Percentiles rank a stretch among this genome's conserved stretches.
These are phyloP conservation scores for Hippophae tibetana DNA, from an alignment of 306 rosid species.

Conservation along the genomic window DNA sequence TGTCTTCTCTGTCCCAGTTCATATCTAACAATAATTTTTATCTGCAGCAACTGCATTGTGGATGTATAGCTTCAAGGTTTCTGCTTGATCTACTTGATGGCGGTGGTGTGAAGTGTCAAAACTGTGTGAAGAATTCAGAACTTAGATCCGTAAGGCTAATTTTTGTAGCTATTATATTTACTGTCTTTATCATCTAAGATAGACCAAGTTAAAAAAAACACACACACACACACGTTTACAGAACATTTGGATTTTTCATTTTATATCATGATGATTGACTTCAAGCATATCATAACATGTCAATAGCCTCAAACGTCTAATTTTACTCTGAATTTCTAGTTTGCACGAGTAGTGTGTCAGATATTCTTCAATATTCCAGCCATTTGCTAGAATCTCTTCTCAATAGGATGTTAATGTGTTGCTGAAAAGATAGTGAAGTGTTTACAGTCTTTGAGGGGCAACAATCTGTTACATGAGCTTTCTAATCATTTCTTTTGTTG, in stretches of 20 bases:
- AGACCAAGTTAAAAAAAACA: background rate
- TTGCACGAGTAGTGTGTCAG: no score
- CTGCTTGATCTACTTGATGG: conserved; percentile 69
- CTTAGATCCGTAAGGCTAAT: conserved; percentile 44
- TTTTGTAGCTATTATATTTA: background rate
- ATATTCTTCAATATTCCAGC: background rate
- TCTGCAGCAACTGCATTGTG: conserved; percentile 85
- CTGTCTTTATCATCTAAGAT: background rate
- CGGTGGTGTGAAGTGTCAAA: conserved; percentile 74
- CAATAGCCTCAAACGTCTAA: background rate
- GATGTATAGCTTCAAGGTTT: conserved; percentile 68
- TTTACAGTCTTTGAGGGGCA: background rate
- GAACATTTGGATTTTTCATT: background rate
- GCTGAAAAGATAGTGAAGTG: background rate
- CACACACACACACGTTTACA: background rate
- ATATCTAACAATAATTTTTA: conserved; percentile 16
- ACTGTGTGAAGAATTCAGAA: conserved; percentile 48
- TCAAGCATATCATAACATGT: background rate
- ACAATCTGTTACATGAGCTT: background rate
- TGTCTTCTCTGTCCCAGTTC: background rate
- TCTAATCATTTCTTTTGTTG: no score
- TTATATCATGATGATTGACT: background rate
- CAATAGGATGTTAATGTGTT: background rate
- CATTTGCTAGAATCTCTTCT: background rate
- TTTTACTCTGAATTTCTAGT: no score